Base-by-base conservation (phyloP, 805 yeast species). In the Metschnikowia baotianmanensis region DNA sequence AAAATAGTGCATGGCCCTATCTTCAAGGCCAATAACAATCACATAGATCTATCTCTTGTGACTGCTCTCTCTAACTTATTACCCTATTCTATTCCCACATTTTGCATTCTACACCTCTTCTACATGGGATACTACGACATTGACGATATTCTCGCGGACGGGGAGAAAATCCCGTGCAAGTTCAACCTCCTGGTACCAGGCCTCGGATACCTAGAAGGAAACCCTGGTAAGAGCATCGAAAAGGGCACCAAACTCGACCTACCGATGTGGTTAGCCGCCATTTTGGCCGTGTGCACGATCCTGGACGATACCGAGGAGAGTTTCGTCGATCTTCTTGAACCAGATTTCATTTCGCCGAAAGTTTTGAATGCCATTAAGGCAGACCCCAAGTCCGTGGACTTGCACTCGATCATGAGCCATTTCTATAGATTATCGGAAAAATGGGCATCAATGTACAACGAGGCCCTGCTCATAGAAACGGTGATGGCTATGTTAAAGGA, bases 191-290 rank as follows among this genome's bases (percentile, higher is more conserved):
- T 83, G 0, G 83, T 88, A 6, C 95, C 95, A 0, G 91, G 93
- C 0, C 66, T 91, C n/a, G 97, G 96, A 2, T 87, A 83, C 55
- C 67, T 91, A 6, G 90, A 84, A 54, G 88, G 90, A 6, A 78
- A 83, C 45, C 86, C 88, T 1, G 86, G 84, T 1, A 73, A 78
- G 47, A 58, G 80, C 45, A 67, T 83, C 22, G 62, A 66, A 40
- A 72, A 77, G 51, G 81, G 79, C 24, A 71, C 89, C 2, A 80
- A 80, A 53, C 54, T 88, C 3, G 90, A 86, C 43, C 69, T 91
- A 18, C 98, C 98, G 0, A 61, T 89, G 21, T 91, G 98, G 98
- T 63, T 91, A 29, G 95, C 96, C 0, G 82, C 82, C 43, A 76
- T 84, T 1, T 64, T 90, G 23, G 96, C 96, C 0, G 58, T 48